phyloP scores from a whole-genome alignment of 306 rosid species.

The Malus fusca region DNA sequence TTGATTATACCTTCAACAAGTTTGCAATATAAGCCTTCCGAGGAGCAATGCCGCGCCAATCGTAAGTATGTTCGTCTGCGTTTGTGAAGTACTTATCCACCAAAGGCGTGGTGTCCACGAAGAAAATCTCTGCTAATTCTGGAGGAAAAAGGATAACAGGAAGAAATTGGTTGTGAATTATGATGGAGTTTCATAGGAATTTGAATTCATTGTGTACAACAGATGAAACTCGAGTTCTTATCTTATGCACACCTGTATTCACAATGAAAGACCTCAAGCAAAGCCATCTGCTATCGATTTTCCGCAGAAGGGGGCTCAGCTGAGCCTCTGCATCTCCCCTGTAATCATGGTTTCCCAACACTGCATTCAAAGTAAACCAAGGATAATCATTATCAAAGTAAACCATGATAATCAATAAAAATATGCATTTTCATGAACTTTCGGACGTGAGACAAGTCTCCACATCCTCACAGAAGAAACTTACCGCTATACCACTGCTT shows the following conservation, averaged over 20 bases:
- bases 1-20: slow-evolving; percentile 45
- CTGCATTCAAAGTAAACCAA: slow-evolving; percentile 32
- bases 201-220: not conserved
- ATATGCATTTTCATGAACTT: not conserved
- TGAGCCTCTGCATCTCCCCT: slow-evolving; percentile 85
- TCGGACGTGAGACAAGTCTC: not conserved
- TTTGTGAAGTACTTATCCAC: slow-evolving; percentile 37
- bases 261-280: slow-evolving; percentile 68
- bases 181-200: not conserved
- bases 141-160: not conserved
- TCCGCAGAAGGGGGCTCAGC: slow-evolving; percentile 40
- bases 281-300: slow-evolving; percentile 60
- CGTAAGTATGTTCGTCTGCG: slow-evolving; percentile 38
- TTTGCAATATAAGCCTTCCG: slow-evolving; percentile 39
- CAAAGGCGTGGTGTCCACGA: slow-evolving; percentile 80
- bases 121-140: slow-evolving; percentile 62
- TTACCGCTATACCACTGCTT: slow-evolving; percentile 56
- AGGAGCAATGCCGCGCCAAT: slow-evolving; percentile 56
- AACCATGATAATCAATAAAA: not conserved
- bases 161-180: not conserved
- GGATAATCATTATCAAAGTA: slow-evolving; percentile 5
- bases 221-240: not conserved
- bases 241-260: slow-evolving; percentile 4
- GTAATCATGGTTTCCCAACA: slow-evolving; percentile 88
- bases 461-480: not conserved